Percentiles rank a stretch among this genome's conserved stretches.
phyloP scores from a whole-genome alignment of 78 protist species.

The Guillardia theta region DNA sequence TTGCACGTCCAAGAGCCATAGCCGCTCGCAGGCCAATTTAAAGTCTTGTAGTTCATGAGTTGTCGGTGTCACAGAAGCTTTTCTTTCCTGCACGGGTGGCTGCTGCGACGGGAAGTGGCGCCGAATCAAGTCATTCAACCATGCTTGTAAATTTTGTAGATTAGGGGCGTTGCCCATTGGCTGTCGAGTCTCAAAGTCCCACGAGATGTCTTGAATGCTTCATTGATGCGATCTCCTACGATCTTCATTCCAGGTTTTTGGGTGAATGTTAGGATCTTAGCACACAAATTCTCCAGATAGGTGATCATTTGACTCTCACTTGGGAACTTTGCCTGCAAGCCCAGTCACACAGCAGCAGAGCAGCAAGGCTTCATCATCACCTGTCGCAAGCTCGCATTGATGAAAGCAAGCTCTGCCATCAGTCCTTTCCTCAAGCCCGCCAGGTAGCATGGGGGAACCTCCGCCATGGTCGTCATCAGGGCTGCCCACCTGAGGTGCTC shows the following conservation, averaged over 20 bases:
- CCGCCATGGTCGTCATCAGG: too few relatives aligned
- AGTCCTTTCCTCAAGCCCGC: background rate
- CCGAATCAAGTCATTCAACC: background rate
- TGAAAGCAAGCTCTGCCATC: background rate
- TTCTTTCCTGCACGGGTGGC: background rate
- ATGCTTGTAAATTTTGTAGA: background rate
- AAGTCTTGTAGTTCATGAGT: background rate
- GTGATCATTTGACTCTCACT: background rate
- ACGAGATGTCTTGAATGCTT: background rate
- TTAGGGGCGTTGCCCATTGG: background rate
- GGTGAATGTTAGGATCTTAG: background rate
- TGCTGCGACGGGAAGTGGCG: background rate
- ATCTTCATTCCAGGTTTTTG: background rate
- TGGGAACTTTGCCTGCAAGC: background rate
- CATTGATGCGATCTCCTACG: background rate
- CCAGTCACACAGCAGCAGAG: background rate
- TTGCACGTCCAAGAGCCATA: background rate
- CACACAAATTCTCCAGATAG: background rate
- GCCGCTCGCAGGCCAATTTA: background rate
- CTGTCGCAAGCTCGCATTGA: background rate
- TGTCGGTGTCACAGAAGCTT: background rate
- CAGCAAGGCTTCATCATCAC: background rate
- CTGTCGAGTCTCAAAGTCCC: background rate
- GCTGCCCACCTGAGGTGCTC: too few relatives aligned
- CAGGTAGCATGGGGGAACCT: too few relatives aligned